Base-by-base conservation (phyloP, 2,329 filamentous ascomycete genomes). In the Chalara sp. region DNA sequence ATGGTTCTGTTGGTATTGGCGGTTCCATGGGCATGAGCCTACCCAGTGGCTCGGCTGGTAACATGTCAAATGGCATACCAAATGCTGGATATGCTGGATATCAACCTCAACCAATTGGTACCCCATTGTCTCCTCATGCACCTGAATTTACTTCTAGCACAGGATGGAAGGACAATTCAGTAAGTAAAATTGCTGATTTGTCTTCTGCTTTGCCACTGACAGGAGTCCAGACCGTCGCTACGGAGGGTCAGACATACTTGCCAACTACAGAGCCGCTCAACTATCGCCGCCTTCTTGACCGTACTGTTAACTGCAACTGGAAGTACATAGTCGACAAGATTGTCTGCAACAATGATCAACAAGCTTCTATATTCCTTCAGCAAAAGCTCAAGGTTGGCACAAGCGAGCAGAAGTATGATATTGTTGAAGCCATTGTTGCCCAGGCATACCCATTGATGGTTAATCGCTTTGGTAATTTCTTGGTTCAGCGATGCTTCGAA, bases 261-360 rank as follows among this genome's bases (percentile, higher is more conserved):
- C 84, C 87, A 8, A 86, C 90, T 4, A 87, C 87, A 6, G 93
- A 99, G 69, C 93, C 92, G 8, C 79, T 97, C 62, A 97, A 99
- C 70, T 99, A 97, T 65, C 90, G 93, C 54, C 90, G 91, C 50
- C 79, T 99, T 39, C 81, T 97, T 44, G 93, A 99, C 65, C 90
- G 91, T 64, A 96, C 92, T 66, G 89, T 95, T 69, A 95, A 88
- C 64, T 97, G 92, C 72, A 95, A 99, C 73, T 99, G 92, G 93
- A 95, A 93, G 72, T 96, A 96, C 67, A 96, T 99, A 61, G 93
- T 99, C 50, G 92, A 99, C 74, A 97, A 97, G 76, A 99, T 99
- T 66, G 91, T 99, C 59, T 95, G 89, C 80, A 96, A 91, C 73
- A 97, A 99, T 68, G 93, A 99, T 65, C 93, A 99, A 70, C 93